A percentile compares a stretch with the other conserved stretches of the same genome.
Evolutionary conservation across 169 alveolate species (phyloP).

Genomic region (Cyclospora cayetanensis): DNA sequence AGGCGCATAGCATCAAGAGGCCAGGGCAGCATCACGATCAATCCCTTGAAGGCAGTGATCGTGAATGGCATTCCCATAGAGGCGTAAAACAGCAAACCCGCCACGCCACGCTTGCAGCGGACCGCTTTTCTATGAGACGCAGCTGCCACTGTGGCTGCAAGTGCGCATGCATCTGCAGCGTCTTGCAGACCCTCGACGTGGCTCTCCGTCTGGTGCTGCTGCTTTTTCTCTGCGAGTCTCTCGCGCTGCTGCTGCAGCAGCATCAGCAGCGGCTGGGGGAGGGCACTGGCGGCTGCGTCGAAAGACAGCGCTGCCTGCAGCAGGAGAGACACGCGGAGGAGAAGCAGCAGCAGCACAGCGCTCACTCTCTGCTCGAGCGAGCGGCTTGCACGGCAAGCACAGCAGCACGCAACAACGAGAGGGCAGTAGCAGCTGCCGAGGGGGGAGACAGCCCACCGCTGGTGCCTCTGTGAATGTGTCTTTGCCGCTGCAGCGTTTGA

Average conservation of each 20-base stretch:
- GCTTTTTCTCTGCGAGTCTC: too few species aligned
- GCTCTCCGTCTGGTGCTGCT: conserved; percentile 25
- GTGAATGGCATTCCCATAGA: too few species aligned
- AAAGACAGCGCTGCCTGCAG: conserved; percentile 7
- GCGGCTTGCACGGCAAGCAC: not conserved
- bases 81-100: too few species aligned
- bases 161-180: conserved; percentile 35
- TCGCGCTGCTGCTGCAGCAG: not conserved
- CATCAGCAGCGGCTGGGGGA: conserved; percentile 9
- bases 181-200: not conserved
- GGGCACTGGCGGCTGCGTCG: conserved; percentile 38
- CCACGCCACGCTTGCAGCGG: too few species aligned
- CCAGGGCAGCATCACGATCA: not conserved
- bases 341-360: not conserved
- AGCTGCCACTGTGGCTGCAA: conserved; percentile 46
- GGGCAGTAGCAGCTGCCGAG: not conserved
- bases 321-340: not conserved
- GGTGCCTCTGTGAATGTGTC: not conserved
- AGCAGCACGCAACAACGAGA: not conserved
- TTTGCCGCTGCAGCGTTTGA: not conserved
- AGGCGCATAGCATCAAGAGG: too few species aligned
- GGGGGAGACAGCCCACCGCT: not conserved
- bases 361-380: too few species aligned
- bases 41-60: too few species aligned
- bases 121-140: conserved; percentile 38